These are phyloP conservation scores for Mycosarcoma mackinlayi DNA, from an alignment of 1,284 basidiomycete species.

Conservation along the genomic window DNA sequence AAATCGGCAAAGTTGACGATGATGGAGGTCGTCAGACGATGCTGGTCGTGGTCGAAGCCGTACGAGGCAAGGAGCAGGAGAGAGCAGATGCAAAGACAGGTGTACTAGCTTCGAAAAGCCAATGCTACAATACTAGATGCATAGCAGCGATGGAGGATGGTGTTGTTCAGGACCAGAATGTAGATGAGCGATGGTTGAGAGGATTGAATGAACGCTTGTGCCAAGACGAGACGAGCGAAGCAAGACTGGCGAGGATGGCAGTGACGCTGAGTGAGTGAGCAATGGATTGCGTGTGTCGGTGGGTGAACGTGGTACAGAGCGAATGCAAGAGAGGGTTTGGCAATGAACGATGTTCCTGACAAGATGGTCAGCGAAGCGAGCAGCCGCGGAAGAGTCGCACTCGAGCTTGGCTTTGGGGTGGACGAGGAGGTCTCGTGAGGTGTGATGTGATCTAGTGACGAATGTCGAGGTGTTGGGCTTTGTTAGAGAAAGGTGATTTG, in stretches of 20 bases:
- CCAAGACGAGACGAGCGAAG: not conserved
- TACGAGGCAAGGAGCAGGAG: not conserved
- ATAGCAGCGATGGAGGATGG: constrained; percentile 28
- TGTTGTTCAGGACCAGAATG: no score
- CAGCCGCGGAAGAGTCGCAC: no score
- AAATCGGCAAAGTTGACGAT: not conserved
- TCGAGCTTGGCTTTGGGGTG: not conserved
- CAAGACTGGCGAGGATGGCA: constrained; percentile 7
- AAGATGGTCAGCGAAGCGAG: constrained; percentile 4
- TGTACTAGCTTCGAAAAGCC: constrained; percentile 24
- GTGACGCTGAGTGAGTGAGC: constrained; percentile 3
- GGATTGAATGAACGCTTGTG: no score
- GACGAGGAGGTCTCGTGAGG: constrained; percentile 8
- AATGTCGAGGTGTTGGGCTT: constrained; percentile 2
- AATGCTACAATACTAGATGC: constrained; percentile 32
- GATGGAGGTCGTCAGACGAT: not conserved
- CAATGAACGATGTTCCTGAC: constrained; percentile 3
- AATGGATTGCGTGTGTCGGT: not conserved
- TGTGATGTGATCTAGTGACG: not conserved
- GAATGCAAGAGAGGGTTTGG: not conserved
- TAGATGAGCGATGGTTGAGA: not conserved
- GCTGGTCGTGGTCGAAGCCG: not conserved
- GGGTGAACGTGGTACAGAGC: not conserved
- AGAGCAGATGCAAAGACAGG: not conserved
- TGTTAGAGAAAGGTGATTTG: not conserved